Percentiles rank a stretch among this genome's conserved stretches.
phyloP scores from a whole-genome alignment of 768 basidiomycete genomes.

The Leccinum uliginosum region DNA sequence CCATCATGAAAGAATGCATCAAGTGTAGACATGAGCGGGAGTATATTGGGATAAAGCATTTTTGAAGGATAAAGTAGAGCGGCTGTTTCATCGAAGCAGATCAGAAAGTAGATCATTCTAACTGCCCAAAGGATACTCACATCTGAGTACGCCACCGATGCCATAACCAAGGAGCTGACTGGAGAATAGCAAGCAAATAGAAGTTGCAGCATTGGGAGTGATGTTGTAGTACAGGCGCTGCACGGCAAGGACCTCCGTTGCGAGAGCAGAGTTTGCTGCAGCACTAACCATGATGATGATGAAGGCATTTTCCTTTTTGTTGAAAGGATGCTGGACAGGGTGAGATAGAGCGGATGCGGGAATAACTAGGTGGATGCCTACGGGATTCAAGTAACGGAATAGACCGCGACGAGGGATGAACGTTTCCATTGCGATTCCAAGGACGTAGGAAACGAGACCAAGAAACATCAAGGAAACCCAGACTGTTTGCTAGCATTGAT shows the following conservation, averaged over 20 bases:
- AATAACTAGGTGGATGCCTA: not conserved
- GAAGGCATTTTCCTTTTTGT: slow-evolving; percentile 57
- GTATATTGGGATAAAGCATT: slow-evolving; percentile 38
- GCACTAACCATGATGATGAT: slow-evolving; percentile 56
- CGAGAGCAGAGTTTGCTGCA: slow-evolving; percentile 50
- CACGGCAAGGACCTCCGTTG: slow-evolving; percentile 50
- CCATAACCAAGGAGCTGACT: slow-evolving; percentile 46
- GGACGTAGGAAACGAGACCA: slow-evolving; percentile 44
- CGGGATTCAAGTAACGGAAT: slow-evolving; percentile 50
- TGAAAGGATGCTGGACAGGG: slow-evolving; percentile 45
- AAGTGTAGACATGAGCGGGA: slow-evolving; percentile 23
- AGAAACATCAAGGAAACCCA: slow-evolving; percentile 51
- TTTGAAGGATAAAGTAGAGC: slow-evolving; percentile 42
- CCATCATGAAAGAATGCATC: slow-evolving; percentile 40
- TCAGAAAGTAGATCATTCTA: not conserved
- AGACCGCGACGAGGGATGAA: slow-evolving; percentile 42
- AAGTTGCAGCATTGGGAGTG: slow-evolving; percentile 41
- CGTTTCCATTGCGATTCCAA: slow-evolving; percentile 44
- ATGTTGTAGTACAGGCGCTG: slow-evolving; percentile 53
- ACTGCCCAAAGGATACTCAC: slow-evolving; percentile 24
- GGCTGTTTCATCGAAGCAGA: slow-evolving; percentile 4
- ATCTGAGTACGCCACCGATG: slow-evolving; percentile 49
- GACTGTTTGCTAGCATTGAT: slow-evolving; percentile 42
- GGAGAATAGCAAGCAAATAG: slow-evolving; percentile 40
- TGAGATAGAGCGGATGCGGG: not conserved